phyloP scores from a whole-genome alignment of 495 filamentous ascomycete species.

The Penicillium malachiteum region DNA sequence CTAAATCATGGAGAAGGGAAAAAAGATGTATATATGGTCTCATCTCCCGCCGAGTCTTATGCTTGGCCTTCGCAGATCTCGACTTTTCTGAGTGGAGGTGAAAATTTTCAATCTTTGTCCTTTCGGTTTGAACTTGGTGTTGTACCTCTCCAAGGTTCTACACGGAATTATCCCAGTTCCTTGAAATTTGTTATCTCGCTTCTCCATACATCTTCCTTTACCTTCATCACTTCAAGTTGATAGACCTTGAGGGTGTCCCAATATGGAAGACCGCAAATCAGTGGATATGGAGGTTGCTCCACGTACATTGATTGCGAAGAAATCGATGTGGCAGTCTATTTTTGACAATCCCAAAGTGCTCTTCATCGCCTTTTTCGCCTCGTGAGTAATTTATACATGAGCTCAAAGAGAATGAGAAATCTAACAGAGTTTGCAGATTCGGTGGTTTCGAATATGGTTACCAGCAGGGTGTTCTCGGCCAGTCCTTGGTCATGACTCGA shows the following conservation, averaged over 20 bases:
- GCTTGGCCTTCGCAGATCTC: neutral
- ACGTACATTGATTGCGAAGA: constrained; percentile 22
- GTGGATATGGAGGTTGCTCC: constrained; percentile 22
- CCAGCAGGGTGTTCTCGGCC: constrained; percentile 45
- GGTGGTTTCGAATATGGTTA: constrained; percentile 51
- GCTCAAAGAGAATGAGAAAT: neutral
- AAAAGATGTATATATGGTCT: constrained; percentile 11
- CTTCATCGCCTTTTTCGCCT: constrained; percentile 45
- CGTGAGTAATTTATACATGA: constrained; percentile 18
- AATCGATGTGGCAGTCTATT: constrained; percentile 35
- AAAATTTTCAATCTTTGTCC: neutral
- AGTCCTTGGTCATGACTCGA: constrained; percentile 42
- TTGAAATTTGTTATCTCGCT: neutral
- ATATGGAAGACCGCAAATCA: constrained; percentile 18
- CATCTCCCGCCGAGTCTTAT: neutral
- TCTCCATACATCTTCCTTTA: neutral
- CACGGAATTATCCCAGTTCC: too few relatives aligned
- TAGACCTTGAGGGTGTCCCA: too few relatives aligned
- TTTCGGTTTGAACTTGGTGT: too few relatives aligned
- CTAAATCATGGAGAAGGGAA: neutral
- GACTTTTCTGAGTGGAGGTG: constrained; percentile 1
- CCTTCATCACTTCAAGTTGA: constrained; percentile 1
- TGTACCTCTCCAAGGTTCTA: too few relatives aligned
- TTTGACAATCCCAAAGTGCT: constrained; percentile 39
- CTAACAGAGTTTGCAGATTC: constrained; percentile 21